Evolutionary conservation across 2,329 filamentous ascomycete species (phyloP), one percentile per base, ranked within the genome.

Genomic region (Phaeophleospora eucalypticola): DNA sequence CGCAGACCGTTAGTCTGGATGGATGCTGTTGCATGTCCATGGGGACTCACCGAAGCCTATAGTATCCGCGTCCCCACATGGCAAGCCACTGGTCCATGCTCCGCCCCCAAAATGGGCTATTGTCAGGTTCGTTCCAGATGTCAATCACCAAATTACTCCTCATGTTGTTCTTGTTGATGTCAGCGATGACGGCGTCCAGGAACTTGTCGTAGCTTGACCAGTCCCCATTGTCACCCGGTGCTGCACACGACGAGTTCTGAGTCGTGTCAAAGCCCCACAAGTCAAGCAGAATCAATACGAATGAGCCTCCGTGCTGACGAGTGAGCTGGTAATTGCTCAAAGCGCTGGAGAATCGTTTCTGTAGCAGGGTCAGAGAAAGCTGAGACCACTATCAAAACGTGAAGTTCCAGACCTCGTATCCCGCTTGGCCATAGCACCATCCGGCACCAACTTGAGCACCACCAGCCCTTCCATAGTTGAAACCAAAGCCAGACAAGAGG

Each of bases 61-160:
- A n/a, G n/a, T n/a, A n/a, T n/a, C n/a, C n/a, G n/a, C n/a, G n/a
- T n/a, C n/a, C n/a, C n/a, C n/a, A n/a, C n/a, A n/a, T n/a, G 27
- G 70, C 56, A 9, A 74, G 46, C 45, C 62, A 75, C 45, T 75
- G 71, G 10, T 62, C 27, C 49, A 65, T 62, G 1, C 48, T 36
- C 2, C 69, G 60, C 4, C 43, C 46, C 59, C 66, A 68, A 65
- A 73, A 76, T 33, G 4, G n/a, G 36, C 7, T 37, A 10, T 29
- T 44, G 21, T 78, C 75, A 0, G 76, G 73, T 58, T 79, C 76
- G 45, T 79, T 79, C 76, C 76, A 79, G 24, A 77, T 68, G 42
- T 79, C 76, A 7, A 73, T 58, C 0, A 72, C 62, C 0, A 78
- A 51, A 0, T 65, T 68, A 0, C 60, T 54, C 3, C 63, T 46